Conservation (phyloP, 2,329 filamentous ascomycete genomes). For the Capronia epimyces region DNA sequence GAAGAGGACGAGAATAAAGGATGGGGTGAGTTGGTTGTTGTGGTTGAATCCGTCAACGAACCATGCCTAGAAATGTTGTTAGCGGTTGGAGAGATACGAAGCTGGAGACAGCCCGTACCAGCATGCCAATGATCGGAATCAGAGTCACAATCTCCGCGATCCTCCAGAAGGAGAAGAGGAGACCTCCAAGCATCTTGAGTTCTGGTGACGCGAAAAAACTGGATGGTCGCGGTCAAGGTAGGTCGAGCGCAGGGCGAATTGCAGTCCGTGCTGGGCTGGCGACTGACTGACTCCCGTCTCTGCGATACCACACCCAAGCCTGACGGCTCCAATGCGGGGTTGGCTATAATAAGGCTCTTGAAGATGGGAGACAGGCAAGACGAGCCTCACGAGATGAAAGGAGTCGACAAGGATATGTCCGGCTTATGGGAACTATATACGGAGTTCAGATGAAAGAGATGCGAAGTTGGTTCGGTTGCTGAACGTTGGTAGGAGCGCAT, state of each 20-base stretch:
- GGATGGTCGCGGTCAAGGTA: background rate
- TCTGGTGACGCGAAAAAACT: background rate
- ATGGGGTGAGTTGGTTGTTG: constrained; percentile 54
- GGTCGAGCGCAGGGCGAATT: constrained; percentile 1
- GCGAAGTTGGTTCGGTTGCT: background rate
- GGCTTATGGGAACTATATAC: too few relatives aligned
- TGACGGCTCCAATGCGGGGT: background rate
- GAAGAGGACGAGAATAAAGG: constrained; percentile 59
- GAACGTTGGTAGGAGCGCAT: background rate
- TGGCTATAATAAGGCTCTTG: background rate
- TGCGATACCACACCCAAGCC: background rate
- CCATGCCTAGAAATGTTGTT: constrained; percentile 41
- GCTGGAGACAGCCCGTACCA: constrained; percentile 37
- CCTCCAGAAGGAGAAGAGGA: constrained; percentile 59
- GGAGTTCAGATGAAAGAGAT: background rate
- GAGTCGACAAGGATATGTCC: background rate
- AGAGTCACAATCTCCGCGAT: constrained; percentile 57
- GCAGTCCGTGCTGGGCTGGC: background rate
- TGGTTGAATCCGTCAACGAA: constrained; percentile 57
- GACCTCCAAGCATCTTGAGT: constrained; percentile 45
- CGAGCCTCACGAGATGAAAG: background rate
- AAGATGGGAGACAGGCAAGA: background rate
- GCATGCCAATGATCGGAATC: constrained; percentile 59
- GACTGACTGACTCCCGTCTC: background rate
- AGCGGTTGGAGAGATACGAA: constrained; percentile 4